Percentiles rank a stretch among this genome's conserved stretches.
Conservation (phyloP, 768 basidiomycete species). For the Leucosporidium yakuticum region DNA sequence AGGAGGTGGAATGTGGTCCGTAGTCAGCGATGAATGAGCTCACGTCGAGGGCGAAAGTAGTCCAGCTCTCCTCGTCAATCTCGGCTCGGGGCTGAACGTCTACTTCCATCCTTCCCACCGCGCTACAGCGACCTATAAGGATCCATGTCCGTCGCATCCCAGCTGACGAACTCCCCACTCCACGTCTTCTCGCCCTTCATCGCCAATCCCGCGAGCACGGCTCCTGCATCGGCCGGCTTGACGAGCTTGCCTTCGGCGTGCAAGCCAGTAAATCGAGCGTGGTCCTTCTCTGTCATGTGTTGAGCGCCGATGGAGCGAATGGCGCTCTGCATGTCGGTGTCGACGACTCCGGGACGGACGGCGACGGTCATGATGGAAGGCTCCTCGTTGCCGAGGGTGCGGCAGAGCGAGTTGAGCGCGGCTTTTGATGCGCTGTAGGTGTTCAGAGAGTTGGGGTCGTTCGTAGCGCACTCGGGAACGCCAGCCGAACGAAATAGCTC, state of each 20-base stretch:
- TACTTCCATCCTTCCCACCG: neutral
- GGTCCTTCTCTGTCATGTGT: neutral
- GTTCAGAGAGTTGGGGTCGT: neutral
- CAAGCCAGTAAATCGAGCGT: constrained; percentile 51
- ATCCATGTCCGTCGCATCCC: constrained; percentile 57
- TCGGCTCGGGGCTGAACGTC: too few species aligned
- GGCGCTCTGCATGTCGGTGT: constrained; percentile 56
- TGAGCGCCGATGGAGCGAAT: constrained; percentile 19
- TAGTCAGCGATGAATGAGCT: too few species aligned
- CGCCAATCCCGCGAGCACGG: constrained; percentile 64
- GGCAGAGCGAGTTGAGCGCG: constrained; percentile 77
- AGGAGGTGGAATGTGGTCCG: too few species aligned
- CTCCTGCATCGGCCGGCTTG: constrained; percentile 36
- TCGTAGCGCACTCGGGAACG: neutral
- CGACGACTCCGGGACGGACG: constrained; percentile 79
- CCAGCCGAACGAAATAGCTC: neutral
- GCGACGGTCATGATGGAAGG: constrained; percentile 66
- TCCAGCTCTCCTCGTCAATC: too few species aligned
- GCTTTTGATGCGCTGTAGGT: constrained; percentile 76
- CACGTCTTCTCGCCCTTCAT: constrained; percentile 58
- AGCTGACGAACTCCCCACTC: constrained; percentile 72
- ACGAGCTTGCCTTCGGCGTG: constrained; percentile 62
- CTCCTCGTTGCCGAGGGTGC: constrained; percentile 76
- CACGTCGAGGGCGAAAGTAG: too few species aligned
- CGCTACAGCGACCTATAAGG: constrained; percentile 55